Evolutionary conservation across 1,284 basidiomycete species (phyloP).

Genomic region (Fomes fomentarius): DNA sequence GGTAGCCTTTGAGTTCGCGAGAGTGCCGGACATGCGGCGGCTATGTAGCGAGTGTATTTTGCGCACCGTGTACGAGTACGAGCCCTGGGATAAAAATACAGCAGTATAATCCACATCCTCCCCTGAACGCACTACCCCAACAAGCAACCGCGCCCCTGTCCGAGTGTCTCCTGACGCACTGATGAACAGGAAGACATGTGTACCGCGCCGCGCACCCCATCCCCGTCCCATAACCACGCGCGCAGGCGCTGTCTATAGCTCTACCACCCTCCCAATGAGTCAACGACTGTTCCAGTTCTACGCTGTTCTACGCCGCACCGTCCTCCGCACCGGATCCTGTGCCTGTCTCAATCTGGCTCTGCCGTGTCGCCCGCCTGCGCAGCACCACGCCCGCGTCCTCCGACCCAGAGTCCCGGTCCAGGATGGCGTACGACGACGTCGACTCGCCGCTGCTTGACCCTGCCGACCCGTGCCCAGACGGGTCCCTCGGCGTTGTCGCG

Average conservation of each 20-base stretch:
- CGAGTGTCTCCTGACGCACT: slow-evolving; percentile 17
- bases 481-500: slow-evolving; percentile 15
- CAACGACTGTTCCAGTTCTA: no score
- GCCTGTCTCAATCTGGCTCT: no score
- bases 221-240: not conserved
- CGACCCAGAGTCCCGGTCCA: slow-evolving; percentile 37
- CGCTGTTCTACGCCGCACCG: slow-evolving; percentile 19
- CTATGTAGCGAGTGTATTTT: slow-evolving; percentile 20
- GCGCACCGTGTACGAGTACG: slow-evolving; percentile 26
- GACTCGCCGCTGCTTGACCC: slow-evolving; percentile 35
- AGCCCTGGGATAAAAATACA: slow-evolving; percentile 28
- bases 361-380: slow-evolving; percentile 26
- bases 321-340: slow-evolving; percentile 23
- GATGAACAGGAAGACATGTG: not conserved
- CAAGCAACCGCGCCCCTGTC: slow-evolving; percentile 9
- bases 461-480: slow-evolving; percentile 18
- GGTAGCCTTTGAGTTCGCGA: not conserved
- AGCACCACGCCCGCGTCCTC: slow-evolving; percentile 34
- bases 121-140: slow-evolving; percentile 22
- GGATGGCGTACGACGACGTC: slow-evolving; percentile 31
- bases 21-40: slow-evolving; percentile 21
- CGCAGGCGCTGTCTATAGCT: not conserved
- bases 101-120: slow-evolving; percentile 18
- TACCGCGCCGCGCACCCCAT: not conserved
- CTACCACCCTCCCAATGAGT: no score